Evolutionary conservation across 495 filamentous ascomycete genomes (phyloP).

Genomic region (Neurospora africana): DNA sequence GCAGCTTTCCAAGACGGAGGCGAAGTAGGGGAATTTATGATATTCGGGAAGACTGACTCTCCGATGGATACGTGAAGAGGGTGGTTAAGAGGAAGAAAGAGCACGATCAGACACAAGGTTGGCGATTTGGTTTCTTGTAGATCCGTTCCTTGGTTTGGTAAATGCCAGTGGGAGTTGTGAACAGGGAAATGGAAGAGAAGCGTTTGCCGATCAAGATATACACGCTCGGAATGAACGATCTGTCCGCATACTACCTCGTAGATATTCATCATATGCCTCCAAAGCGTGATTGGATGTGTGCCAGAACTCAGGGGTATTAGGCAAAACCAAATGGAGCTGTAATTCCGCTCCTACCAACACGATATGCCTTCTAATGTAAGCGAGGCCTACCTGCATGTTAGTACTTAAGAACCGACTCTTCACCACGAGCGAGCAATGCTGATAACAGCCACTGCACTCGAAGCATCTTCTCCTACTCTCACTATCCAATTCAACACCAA

Average conservation of each 20-base stretch:
- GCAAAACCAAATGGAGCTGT: slow-evolving; percentile 3
- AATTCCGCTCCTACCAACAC: not conserved
- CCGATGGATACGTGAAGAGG: too few relatives aligned
- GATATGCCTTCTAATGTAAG: not conserved
- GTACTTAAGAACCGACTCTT: not conserved
- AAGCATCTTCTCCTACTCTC: not conserved
- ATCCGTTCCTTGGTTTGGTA: not conserved
- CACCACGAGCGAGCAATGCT: not conserved
- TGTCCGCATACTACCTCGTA: not conserved
- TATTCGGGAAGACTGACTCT: too few relatives aligned
- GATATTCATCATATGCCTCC: not conserved
- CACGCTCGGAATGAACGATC: not conserved
- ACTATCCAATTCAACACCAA: not conserved
- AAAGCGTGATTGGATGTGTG: not conserved
- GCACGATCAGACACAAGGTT: too few relatives aligned
- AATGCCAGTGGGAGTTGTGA: not conserved
- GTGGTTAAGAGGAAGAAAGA: too few relatives aligned
- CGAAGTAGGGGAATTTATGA: too few relatives aligned
- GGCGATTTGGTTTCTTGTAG: not conserved
- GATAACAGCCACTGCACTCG: not conserved
- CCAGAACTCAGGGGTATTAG: slow-evolving; percentile 1
- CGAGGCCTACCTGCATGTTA: not conserved
- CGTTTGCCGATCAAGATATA: not conserved
- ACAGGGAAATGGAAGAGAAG: not conserved
- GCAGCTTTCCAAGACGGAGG: slow-evolving; percentile 4